Evolutionary conservation across 2,329 filamentous ascomycete genomes (phyloP).

Genomic region (Aspergillus alliaceus): DNA sequence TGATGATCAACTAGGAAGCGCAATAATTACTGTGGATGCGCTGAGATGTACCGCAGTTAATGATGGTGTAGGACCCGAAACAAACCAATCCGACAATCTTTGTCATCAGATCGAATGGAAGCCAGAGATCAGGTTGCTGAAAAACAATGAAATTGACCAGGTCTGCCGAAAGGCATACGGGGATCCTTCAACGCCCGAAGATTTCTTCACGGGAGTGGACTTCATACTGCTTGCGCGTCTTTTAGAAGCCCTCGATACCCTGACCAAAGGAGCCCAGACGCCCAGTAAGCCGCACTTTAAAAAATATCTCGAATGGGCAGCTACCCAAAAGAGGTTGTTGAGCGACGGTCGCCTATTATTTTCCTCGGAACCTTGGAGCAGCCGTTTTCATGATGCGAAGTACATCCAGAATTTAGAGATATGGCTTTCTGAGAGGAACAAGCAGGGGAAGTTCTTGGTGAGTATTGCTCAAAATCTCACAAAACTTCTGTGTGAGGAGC

Average conservation of each 20-base stretch:
- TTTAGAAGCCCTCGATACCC: not conserved
- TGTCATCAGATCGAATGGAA: slow-evolving; percentile 8
- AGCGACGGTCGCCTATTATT: not conserved
- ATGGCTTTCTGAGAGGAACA: not conserved
- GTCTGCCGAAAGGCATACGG: not conserved
- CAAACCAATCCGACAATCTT: not conserved
- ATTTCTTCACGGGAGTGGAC: not conserved
- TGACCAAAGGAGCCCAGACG: not conserved
- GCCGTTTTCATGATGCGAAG: not conserved
- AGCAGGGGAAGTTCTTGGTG: not conserved
- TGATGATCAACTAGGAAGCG: not conserved
- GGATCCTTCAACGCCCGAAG: not conserved
- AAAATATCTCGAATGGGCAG: slow-evolving; percentile 13
- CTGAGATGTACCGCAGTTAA: not conserved
- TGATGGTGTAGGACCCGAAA: not conserved
- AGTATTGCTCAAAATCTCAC: not conserved
- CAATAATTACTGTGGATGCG: not conserved
- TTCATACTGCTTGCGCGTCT: not conserved
- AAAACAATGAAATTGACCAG: not conserved
- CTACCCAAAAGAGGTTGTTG: not conserved
- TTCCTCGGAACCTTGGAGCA: not conserved
- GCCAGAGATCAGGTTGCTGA: slow-evolving; percentile 6
- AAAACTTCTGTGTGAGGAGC: slow-evolving; percentile 1
- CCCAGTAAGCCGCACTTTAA: not conserved
- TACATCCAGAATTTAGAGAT: not conserved